Base-by-base conservation (phyloP, 2,329 filamentous ascomycete genomes). In the Epichloe amarillans region DNA sequence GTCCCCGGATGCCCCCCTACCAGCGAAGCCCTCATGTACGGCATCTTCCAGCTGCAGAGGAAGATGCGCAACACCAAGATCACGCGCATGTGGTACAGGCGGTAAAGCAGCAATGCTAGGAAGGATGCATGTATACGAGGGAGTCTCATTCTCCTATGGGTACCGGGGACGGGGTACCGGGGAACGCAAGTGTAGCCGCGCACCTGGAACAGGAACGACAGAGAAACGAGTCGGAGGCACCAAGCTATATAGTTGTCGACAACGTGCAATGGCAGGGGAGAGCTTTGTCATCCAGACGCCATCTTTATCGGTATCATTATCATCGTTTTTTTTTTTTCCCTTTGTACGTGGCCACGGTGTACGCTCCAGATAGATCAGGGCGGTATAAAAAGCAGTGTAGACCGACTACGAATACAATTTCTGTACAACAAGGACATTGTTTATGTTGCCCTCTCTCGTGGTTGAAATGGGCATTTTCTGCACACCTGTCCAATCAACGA, bases 31-130 rank as follows among this genome's bases (percentile, higher is more conserved):
- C 63, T 82, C 54, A 80, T 81, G 76, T 81, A 81, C 64, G 75
- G 82, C 10, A 83, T 88, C 62, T 85, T 89, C 68, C 82, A 86
- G 67, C 66, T 88, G 52, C 84, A 88, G 70, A 82, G 81, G 66
- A 88, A 88, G 76, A 86, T 88, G 76, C 72, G 84, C 48, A 69
- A 75, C 57, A 77, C 75, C 50, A 70, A 70, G 60, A 76, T 76
- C 53, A 75, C 71, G 23, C 62, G 74, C 48, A 76, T 77, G 69
- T 80, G 76, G 76, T 79, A 79, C 64, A 68, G 76, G 60, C 74
- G 76, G 68, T 80, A 72, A 60, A 58, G 38, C 15, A 17, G 36
- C 2, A 1, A 44, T 46, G 15, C 14, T 12, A 15, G 12, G 36
- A 11, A n/a, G 44, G 37, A 30, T 30, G 30, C 30, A 11, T 30